Evolutionary conservation across 2,329 filamentous ascomycete genomes (phyloP).

Genomic region (Exophiala sideris): DNA sequence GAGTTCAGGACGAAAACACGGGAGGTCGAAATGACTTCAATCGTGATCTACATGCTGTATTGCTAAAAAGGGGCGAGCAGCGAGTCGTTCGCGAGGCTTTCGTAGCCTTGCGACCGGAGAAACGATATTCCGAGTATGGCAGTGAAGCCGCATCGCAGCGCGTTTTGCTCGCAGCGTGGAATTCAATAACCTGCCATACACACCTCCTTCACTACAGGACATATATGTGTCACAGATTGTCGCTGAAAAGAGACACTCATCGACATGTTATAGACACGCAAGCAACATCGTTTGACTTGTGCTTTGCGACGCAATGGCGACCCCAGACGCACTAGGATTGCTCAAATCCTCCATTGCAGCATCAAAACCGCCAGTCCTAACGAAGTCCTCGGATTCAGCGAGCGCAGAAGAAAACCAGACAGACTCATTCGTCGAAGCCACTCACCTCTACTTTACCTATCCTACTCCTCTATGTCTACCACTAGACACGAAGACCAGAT

Average conservation of each 20-base stretch:
- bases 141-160: no score
- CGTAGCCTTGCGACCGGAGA: no score
- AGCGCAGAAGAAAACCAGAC: constrained; percentile 58
- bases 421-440: constrained; percentile 68
- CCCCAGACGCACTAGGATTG: constrained; percentile 73
- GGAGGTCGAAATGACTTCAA: no score
- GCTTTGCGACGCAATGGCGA: constrained; percentile 43
- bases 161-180: no score
- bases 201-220: no score
- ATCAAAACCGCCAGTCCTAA: constrained; percentile 67
- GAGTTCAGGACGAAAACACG: no score
- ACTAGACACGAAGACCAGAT: constrained; percentile 75
- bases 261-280: constrained; percentile 4
- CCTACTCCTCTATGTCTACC: constrained; percentile 61
- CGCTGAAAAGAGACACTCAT: not conserved
- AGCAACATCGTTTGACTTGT: not conserved
- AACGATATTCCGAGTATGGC: no score
- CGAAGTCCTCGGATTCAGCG: constrained; percentile 62
- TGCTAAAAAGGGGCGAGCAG: no score
- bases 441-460: constrained; percentile 67
- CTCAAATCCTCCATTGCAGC: constrained; percentile 79
- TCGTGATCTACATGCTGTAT: no score
- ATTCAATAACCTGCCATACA: no score
- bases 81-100: no score
- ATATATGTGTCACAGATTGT: no score